These are phyloP conservation scores for Funneliformis caledonium DNA, from an alignment of 371 early-diverging fungal genomes.

Conservation along the genomic window DNA sequence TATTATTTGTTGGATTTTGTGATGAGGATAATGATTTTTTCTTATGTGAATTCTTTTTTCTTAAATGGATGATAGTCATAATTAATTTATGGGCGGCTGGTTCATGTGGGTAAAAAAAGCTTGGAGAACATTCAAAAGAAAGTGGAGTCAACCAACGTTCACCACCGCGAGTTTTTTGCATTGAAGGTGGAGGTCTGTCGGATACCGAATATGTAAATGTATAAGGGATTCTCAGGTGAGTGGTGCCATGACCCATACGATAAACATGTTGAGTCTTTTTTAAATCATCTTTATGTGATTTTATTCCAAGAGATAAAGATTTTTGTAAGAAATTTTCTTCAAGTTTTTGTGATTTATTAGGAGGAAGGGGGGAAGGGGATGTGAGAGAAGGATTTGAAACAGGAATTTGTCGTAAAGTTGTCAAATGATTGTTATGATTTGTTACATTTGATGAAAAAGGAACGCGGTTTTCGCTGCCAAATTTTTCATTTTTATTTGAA, in stretches of 20 bases:
- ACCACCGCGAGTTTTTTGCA: background rate
- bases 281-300: background rate
- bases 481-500: background rate
- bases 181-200: background rate
- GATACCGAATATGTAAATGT: constrained; percentile 10
- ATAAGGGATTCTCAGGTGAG: constrained; percentile 16
- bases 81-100: constrained; percentile 24
- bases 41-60: background rate
- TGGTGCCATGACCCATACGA: constrained; percentile 31
- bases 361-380: too few species aligned
- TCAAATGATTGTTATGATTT: background rate
- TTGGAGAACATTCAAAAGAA: constrained; percentile 4
- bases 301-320: background rate
- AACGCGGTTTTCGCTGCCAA: background rate
- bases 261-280: constrained; percentile 15
- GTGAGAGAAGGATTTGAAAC: background rate
- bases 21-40: background rate
- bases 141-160: constrained; percentile 27
- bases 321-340: constrained; percentile 26
- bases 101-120: constrained; percentile 35
- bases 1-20: background rate
- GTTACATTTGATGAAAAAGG: background rate
- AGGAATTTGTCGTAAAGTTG: background rate
- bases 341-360: background rate
- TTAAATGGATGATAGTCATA: background rate